Conservation (phyloP, 2,329 filamentous ascomycete species). For the Calonectria naviculata region DNA sequence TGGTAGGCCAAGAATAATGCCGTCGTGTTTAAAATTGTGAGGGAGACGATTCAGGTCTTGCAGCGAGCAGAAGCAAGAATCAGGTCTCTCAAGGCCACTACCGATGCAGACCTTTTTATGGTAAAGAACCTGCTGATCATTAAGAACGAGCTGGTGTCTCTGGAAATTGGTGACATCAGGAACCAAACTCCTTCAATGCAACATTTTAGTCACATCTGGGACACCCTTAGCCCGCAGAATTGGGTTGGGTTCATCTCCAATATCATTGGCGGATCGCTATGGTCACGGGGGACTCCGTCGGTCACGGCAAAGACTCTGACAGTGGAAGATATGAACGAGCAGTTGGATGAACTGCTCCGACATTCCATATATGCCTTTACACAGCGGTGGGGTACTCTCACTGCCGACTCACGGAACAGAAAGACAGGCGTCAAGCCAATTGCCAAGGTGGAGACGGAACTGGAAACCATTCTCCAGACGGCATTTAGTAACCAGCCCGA, state of each 20-base stretch:
- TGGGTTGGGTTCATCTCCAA: slow-evolving; percentile 69
- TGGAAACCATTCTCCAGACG: slow-evolving; percentile 65
- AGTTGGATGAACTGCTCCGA: slow-evolving; percentile 71
- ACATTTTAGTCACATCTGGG: slow-evolving; percentile 74
- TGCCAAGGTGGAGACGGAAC: slow-evolving; percentile 65
- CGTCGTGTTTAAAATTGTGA: slow-evolving; percentile 78
- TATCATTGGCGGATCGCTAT: slow-evolving; percentile 67
- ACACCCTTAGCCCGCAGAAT: slow-evolving; percentile 68
- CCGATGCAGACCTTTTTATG: slow-evolving; percentile 90
- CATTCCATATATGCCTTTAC: slow-evolving; percentile 73
- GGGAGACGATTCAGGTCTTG: slow-evolving; percentile 88
- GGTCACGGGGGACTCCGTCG: slow-evolving; percentile 50
- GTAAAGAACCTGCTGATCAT: slow-evolving; percentile 94
- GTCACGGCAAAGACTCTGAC: slow-evolving; percentile 54
- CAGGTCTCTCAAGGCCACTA: slow-evolving; percentile 65
- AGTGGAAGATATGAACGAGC: slow-evolving; percentile 71
- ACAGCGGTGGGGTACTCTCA: slow-evolving; percentile 65
- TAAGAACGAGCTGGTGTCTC: slow-evolving; percentile 94
- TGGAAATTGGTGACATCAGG: slow-evolving; percentile 84
- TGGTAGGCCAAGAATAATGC: slow-evolving; percentile 58
- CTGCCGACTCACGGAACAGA: slow-evolving; percentile 59
- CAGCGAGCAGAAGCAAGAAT: slow-evolving; percentile 80
- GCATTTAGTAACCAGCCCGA: slow-evolving; percentile 71
- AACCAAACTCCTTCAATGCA: slow-evolving; percentile 62
- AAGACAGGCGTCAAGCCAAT: slow-evolving; percentile 62